Conservation (phyloP, 805 yeast species). For the Huiozyma sinensis region DNA sequence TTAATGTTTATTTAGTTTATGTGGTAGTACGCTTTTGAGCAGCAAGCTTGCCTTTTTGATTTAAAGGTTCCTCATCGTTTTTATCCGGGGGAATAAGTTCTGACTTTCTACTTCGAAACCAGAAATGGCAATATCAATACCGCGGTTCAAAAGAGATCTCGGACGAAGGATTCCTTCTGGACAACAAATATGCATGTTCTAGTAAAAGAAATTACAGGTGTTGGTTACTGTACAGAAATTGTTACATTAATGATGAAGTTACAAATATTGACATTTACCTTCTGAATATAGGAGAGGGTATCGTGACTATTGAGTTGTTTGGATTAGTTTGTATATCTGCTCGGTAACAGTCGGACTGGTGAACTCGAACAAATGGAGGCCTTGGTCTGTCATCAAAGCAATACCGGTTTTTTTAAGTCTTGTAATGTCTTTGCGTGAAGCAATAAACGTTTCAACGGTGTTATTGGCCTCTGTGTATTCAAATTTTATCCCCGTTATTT, state of each 20-base stretch:
- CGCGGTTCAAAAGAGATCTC: no score
- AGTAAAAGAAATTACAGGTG: no score
- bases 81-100: constrained; percentile 63
- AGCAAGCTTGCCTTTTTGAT: constrained; percentile 89
- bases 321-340: constrained; percentile 15
- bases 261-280: no score
- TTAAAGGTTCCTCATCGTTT: constrained; percentile 27
- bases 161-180: no score
- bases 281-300: neutral
- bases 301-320: neutral
- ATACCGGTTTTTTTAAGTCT: constrained; percentile 25
- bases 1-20: constrained; percentile 20
- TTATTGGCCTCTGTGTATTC: constrained; percentile 2
- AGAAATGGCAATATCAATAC: no score
- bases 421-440: constrained; percentile 11
- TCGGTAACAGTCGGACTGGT: constrained; percentile 17
- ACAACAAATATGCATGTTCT: no score
- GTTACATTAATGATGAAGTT: no score
- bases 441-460: constrained; percentile 1
- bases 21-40: constrained; percentile 81
- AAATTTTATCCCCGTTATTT: constrained; percentile 11
- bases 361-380: constrained; percentile 19
- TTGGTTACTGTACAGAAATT: no score
- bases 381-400: constrained; percentile 7
- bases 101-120: constrained; percentile 83